A percentile compares a stretch with the other conserved stretches of the same genome.
Conservation (phyloP, 2,329 filamentous ascomycete species). For the Thermothelomyces thermophilus region DNA sequence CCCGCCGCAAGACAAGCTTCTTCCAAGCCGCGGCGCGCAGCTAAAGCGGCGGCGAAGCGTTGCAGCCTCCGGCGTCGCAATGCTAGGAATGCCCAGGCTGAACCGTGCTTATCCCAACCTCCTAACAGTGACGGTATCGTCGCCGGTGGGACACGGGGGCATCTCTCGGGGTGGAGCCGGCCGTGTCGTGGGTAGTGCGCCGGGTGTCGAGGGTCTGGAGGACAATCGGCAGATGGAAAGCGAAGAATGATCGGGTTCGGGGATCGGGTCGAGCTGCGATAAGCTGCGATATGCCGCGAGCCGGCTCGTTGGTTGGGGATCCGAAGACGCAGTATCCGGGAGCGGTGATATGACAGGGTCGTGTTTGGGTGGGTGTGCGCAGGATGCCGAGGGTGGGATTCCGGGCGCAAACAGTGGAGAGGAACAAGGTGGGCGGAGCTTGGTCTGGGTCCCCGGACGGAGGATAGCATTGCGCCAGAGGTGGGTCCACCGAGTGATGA, state of each 20-base stretch:
- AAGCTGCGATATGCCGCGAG: constrained; percentile 5
- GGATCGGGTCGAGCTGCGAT: constrained; percentile 11
- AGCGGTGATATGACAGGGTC: constrained; percentile 15
- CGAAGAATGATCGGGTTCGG: background rate
- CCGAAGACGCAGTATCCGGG: constrained; percentile 4
- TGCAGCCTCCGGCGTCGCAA: constrained; percentile 9
- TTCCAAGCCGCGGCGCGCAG: background rate
- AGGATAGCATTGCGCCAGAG: background rate
- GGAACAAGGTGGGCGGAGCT: constrained; percentile 11
- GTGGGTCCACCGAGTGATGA: constrained; percentile 1
- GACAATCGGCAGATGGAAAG: constrained; percentile 7
- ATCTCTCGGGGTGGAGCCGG: constrained; percentile 20
- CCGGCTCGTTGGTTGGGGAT: constrained; percentile 11
- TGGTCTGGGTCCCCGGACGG: background rate
- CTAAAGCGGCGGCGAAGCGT: background rate
- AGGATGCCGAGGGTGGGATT: constrained; percentile 26
- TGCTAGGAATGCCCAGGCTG: constrained; percentile 10
- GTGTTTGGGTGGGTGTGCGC: constrained; percentile 10
- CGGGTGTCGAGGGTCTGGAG: constrained; percentile 8
- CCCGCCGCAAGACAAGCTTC: background rate
- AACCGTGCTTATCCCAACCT: constrained; percentile 20
- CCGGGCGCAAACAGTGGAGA: constrained; percentile 23
- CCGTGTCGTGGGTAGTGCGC: constrained; percentile 5
- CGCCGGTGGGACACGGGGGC: constrained; percentile 20
- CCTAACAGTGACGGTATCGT: constrained; percentile 21